Base-by-base conservation (phyloP, 768 basidiomycete genomes). In the Coprinopsis marcescibilis region DNA sequence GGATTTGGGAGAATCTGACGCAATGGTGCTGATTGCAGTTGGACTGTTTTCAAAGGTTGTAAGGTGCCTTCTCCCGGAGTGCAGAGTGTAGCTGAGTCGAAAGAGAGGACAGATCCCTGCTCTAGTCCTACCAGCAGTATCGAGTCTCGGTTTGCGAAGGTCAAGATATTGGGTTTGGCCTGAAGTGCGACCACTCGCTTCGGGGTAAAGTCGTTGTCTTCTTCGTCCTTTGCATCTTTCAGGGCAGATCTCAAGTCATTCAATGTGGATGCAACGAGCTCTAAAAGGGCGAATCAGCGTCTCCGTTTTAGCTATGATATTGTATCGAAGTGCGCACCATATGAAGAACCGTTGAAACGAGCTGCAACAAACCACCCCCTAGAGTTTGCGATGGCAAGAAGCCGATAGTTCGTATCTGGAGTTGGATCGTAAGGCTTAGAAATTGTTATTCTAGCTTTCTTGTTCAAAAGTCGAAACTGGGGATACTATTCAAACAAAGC, bases 311-410 rank as follows among this genome's bases (percentile, higher is more conserved):
- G 10, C 8, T 43, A 24, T 36, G 24, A 33, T 40, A 19, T 19
- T 15, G 15, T 13, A 38, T n/a, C n/a, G 43, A 43, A 42, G 29
- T 37, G 27, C 43, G 35, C 46, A 78, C 78, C 59, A 49, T 60
- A 64, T 48, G 66, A 68, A 48, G 62, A 54, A 43, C 64, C 54
- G 43, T 62, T 56, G 40, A 63, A 56, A 35, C 55, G 70, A 8
- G 78, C 73, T 25, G 85, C 83, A 37, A 77, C 82, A 61, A 89
- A 89, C 79, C 81, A 89, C 23, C 78, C 82, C 52, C 68, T 74
- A 11, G 68, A 63, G 57, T 81, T 85, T 2, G 80, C 71, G 2
- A 76, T 68, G 3, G 79, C 73, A 53, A 90, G 77, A 14, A 84
- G 67, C 44, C 64, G 71, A 32, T 74, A 77, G 6, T 55, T 48